Conservation (phyloP, 73 alveolate species). For the Tetrahymena thermophila region DNA sequence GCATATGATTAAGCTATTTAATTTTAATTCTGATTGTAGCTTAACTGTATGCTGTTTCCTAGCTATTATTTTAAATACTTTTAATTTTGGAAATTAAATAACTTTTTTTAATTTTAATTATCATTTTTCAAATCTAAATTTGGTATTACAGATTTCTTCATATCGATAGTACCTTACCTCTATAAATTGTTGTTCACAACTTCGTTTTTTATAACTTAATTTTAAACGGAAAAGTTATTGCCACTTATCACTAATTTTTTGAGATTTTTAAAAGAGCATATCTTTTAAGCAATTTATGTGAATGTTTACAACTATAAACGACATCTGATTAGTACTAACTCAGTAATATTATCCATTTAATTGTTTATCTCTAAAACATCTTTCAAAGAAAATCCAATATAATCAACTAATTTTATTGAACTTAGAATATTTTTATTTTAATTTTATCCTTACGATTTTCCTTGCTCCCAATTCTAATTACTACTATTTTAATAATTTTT, state of each 20-base stretch:
- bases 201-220: no score
- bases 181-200: no score
- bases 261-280: background rate
- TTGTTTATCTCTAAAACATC: background rate
- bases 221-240: background rate
- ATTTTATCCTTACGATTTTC: background rate
- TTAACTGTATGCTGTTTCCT: background rate
- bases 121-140: background rate
- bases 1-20: background rate
- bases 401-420: background rate
- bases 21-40: background rate
- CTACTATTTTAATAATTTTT: no score
- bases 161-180: background rate
- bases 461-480: background rate
- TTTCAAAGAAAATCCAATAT: background rate
- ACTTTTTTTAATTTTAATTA: no score
- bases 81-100: no score
- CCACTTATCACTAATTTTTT: background rate
- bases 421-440: background rate
- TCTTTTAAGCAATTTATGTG: background rate
- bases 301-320: background rate
- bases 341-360: background rate
- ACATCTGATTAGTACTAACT: background rate
- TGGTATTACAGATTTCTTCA: background rate
- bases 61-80: background rate